phyloP scores from a whole-genome alignment of 2,329 filamentous ascomycete genomes.

The Diaporthe ilicicola region DNA sequence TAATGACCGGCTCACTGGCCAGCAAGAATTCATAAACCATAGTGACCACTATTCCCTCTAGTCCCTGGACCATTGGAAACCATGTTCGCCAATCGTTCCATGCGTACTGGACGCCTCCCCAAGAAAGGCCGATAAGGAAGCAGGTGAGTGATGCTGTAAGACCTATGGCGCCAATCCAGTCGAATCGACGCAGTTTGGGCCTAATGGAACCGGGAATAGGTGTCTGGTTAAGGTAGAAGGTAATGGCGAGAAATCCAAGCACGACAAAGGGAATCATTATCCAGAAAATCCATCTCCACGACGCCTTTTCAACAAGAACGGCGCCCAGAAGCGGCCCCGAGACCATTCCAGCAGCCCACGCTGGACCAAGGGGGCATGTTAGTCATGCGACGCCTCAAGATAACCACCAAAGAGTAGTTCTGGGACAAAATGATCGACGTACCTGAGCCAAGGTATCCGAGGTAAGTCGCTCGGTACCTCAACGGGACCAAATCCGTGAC shows the following conservation, averaged over 20 bases:
- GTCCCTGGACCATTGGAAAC: conserved; percentile 9
- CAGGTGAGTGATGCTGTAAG: not conserved
- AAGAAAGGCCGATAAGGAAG: conserved; percentile 2
- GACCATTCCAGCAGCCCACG: conserved; percentile 11
- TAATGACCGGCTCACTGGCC: conserved; percentile 17
- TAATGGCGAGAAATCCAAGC: not conserved
- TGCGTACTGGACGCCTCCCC: conserved; percentile 16
- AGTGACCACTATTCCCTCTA: conserved; percentile 15
- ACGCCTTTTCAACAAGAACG: conserved; percentile 3
- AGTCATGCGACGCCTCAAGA: rapidly evolving
- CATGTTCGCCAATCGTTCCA: conserved; percentile 8
- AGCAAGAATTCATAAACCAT: conserved; percentile 33
- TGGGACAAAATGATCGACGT: not conserved
- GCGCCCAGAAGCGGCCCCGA: conserved; percentile 4
- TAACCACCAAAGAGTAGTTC: too few species aligned
- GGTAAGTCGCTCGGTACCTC: conserved; percentile 9
- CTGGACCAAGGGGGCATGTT: not conserved
- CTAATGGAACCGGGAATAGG: not conserved
- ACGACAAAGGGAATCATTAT: conserved; percentile 8
- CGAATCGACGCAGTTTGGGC: not conserved
- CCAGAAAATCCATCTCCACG: conserved; percentile 14
- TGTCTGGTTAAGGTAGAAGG: not conserved
- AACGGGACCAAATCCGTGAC: conserved; percentile 4
- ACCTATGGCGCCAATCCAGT: not conserved
- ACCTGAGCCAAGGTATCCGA: conserved; percentile 16